Base-by-base conservation (phyloP, 306 rosid genomes). In the Alnus rubra region DNA sequence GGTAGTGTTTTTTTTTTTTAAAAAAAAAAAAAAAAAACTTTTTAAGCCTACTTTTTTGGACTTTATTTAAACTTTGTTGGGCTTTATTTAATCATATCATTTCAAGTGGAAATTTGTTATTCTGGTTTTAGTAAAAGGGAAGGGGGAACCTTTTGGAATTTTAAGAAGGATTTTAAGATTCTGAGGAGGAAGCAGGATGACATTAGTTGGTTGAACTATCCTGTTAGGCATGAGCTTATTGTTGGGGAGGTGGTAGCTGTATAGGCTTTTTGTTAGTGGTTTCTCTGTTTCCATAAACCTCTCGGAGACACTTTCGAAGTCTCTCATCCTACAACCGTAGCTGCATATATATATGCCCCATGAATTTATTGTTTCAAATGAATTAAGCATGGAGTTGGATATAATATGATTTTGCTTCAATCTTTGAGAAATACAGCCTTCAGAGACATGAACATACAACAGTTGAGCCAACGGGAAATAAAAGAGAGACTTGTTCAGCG, bases 201-300 rank as follows among this genome's bases (percentile, higher is more conserved):
- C 14, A 4, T 18, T 39, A 18, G 4, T 51, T 50, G 35, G 75
- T 30, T 76, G 39, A 18, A 58, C 68, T 65, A 35, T 51, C 81
- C 78, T 77, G 82, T 74, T 82, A 79, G 74, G 79, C 69, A 49
- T 14, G 55, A 83, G 79, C 82, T 78, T 85, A 81, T 83, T 68
- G 86, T 79, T 82, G 88, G 62, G 78, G 85, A 81, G 82, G 55
- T 79, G 90, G 75, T 86, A 75, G 83, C 69, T 84, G 79, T 79
- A 87, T 80, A 73, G 82, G 72, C 56, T 59, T 69, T 81, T 79
- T 53, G 81, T 80, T 78, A 39, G 78, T 85, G 83, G 88, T 79
- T 60, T 78, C 71, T 78, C 83, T 82, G 54, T 16, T 69, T 53
- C 45, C 67, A 33, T 68, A 67, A 70, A 74, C 77, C 76, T 50